Base-by-base conservation (phyloP, 139 green algal species). In the Eudorina sp. region DNA sequence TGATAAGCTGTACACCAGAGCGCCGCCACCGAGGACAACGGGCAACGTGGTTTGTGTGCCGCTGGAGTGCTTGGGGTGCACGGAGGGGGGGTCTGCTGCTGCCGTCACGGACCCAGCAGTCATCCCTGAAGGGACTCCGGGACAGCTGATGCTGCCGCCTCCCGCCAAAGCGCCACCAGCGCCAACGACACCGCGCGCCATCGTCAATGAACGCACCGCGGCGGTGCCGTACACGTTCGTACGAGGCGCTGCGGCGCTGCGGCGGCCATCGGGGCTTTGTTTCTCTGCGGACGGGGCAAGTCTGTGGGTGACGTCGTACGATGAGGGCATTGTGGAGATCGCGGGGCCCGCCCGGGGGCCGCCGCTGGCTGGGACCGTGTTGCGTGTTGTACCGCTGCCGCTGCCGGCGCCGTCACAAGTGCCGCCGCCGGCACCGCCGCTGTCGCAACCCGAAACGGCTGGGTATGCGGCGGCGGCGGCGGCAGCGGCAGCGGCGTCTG, bases 231-330 rank as follows among this genome's bases (percentile, higher is more conserved):
- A 83, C 75, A 4, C 36, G 6, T 83, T 83, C 48, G 31, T 19
- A 6, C 75, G 36, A 11, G 53, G 53, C 3, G 9, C 19, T 0
- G 48, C 53, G 53, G 36, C 53, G 77, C 77, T 84, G 23, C 77
- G 77, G 53, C 77, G 77, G 53, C 77, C 77, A 3, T 55, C 53
- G 23, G 77, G 77, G 3, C 77, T 84, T 53, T 36, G 77, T 19
- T 72, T 84, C 38, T 72, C 77, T 8, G 53, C 77, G 11, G 53
- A 72, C 38, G 77, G 77, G 0, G 13, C 21, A 21, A 84, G 77
- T 38, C 53, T 84, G 38, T 84, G 77, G 77, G 77, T 84, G 19
- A 84, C 77, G 40, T 84, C 77, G 36, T 84, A 73, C 77, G 77
- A 84, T 34, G 21, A 9, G 0, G 77, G 77, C 0, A 34, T 84